Evolutionary conservation across 2,329 filamentous ascomycete genomes (phyloP).

Genomic region (Gnomoniopsis smithogilvyi): DNA sequence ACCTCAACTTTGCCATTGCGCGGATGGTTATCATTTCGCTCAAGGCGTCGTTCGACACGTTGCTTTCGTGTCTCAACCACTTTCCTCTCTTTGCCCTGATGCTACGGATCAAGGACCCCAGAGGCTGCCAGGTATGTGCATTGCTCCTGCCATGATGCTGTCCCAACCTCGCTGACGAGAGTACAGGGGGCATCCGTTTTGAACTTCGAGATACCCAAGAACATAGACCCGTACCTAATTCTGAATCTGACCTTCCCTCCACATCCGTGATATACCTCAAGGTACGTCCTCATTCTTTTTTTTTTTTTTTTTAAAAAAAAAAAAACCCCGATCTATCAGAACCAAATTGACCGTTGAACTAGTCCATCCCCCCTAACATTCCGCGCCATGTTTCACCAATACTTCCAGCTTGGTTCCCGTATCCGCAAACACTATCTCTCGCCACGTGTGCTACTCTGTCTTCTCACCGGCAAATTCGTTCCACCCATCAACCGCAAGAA

Average conservation of each 20-base stretch:
- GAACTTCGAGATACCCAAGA: constrained; percentile 75
- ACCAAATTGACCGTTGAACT: constrained; percentile 4
- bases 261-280: constrained; percentile 86
- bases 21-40: constrained; percentile 92
- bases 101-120: constrained; percentile 92
- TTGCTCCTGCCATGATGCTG: neutral
- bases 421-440: constrained; percentile 95
- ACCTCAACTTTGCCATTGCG: constrained; percentile 90
- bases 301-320: no score
- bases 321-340: neutral
- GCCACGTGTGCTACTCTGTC: constrained; percentile 79
- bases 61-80: constrained; percentile 91
- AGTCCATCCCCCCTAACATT: constrained; percentile 90
- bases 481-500: constrained; percentile 93
- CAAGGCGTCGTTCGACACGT: constrained; percentile 87
- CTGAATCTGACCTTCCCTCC: constrained; percentile 45
- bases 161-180: constrained; percentile 20
- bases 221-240: constrained; percentile 39
- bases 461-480: constrained; percentile 87
- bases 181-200: constrained; percentile 76
- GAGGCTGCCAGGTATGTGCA: constrained; percentile 70
- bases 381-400: constrained; percentile 94
- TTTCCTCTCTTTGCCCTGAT: constrained; percentile 97
- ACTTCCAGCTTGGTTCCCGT: constrained; percentile 89
- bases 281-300: constrained; percentile 49